phyloP scores from a whole-genome alignment of 768 basidiomycete species.

The Suillus luteus region DNA sequence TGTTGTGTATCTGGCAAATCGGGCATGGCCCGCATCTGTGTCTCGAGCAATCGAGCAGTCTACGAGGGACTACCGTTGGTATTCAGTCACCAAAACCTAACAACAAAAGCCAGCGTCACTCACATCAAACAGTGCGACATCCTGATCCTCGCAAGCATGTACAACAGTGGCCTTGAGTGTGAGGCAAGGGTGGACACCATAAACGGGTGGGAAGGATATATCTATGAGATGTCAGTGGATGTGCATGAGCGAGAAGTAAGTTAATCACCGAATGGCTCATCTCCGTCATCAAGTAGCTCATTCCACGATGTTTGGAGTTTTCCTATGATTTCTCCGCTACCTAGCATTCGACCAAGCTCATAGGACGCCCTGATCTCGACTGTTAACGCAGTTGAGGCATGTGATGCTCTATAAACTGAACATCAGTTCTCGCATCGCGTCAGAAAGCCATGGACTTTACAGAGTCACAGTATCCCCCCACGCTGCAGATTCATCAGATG shows the following conservation, averaged over 20 bases:
- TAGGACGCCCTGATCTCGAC: neutral
- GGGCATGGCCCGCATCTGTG: neutral
- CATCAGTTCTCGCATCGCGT: neutral
- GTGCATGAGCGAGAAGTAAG: neutral
- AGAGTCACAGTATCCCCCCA: no score
- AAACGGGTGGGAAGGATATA: neutral
- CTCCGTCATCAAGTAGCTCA: neutral
- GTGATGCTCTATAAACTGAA: neutral
- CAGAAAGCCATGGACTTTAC: no score
- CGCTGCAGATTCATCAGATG: no score
- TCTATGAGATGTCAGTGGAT: neutral
- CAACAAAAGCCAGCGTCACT: neutral
- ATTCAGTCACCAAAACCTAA: neutral
- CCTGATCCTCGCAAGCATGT: neutral
- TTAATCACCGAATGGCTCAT: neutral
- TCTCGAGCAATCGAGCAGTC: neutral
- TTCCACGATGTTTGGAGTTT: neutral
- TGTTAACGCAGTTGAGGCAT: neutral
- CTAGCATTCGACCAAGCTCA: neutral
- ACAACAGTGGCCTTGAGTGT: neutral
- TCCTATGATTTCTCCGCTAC: neutral
- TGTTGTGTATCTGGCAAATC: neutral
- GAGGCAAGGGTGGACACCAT: neutral
- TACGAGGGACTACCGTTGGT: neutral
- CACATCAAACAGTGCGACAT: neutral